Evolutionary conservation across 2,329 filamentous ascomycete species (phyloP).

Genomic region (Esteya vermicola): DNA sequence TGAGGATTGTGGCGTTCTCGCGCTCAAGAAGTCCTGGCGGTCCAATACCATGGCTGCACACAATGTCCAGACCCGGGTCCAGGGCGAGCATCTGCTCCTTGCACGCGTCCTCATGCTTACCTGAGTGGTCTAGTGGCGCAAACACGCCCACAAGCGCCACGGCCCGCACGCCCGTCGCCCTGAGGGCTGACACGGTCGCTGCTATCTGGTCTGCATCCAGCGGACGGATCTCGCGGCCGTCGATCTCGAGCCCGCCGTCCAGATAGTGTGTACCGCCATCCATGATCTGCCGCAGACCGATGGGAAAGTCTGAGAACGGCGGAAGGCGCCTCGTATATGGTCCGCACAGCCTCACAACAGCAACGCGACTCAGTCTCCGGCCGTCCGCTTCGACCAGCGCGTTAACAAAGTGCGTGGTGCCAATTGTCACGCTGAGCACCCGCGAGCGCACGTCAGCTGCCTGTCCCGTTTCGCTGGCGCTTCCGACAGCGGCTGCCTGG

Average conservation of each 20-base stretch:
- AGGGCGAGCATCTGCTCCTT: constrained; percentile 31
- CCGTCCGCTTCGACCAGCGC: constrained; percentile 11
- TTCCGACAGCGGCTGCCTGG: neutral
- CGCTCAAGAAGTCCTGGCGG: constrained; percentile 41
- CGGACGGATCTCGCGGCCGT: constrained; percentile 29
- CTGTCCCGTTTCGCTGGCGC: too few species aligned
- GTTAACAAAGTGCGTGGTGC: constrained; percentile 14
- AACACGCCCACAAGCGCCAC: constrained; percentile 44
- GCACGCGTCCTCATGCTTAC: constrained; percentile 34
- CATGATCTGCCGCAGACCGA: constrained; percentile 27
- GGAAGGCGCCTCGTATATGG: constrained; percentile 24
- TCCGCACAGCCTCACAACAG: constrained; percentile 18
- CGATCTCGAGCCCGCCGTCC: constrained; percentile 39
- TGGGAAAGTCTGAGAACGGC: constrained; percentile 23
- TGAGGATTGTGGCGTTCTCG: constrained; percentile 50
- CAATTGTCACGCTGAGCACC: constrained; percentile 10
- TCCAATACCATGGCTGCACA: constrained; percentile 29
- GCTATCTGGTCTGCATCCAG: constrained; percentile 24
- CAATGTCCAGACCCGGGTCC: constrained; percentile 19
- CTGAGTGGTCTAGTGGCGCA: constrained; percentile 40
- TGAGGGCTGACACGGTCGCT: constrained; percentile 10
- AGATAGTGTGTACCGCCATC: constrained; percentile 30
- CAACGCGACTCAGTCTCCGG: constrained; percentile 14
- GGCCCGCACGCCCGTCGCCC: constrained; percentile 17
- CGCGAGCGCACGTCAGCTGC: constrained; percentile 6